phyloP scores from a whole-genome alignment of 495 filamentous ascomycete species.

The Cercophora samala region DNA sequence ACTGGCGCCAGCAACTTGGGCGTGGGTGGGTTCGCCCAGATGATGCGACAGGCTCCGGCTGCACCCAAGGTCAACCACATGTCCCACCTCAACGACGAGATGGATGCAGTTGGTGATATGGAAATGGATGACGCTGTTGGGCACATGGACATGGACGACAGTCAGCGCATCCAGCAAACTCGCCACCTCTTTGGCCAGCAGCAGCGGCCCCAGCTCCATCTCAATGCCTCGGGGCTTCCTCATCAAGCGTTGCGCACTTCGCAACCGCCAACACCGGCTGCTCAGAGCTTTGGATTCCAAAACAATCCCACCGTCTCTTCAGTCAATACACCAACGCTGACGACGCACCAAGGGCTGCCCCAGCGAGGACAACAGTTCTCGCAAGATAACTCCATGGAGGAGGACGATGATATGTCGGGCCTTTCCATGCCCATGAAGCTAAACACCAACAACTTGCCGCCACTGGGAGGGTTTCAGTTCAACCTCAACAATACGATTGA shows the following conservation, averaged over 20 bases:
- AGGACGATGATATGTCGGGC: constrained; percentile 51
- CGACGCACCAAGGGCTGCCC: constrained; percentile 51
- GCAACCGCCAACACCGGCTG: constrained; percentile 80
- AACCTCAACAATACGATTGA: constrained; percentile 65
- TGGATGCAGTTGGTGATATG: constrained; percentile 91
- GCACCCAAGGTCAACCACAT: constrained; percentile 31
- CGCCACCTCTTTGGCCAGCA: constrained; percentile 68
- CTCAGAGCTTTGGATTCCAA: constrained; percentile 68
- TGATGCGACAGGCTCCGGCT: constrained; percentile 46
- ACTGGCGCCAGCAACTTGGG: constrained; percentile 25
- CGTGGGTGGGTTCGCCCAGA: constrained; percentile 42
- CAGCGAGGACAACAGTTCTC: constrained; percentile 50
- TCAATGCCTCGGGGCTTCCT: constrained; percentile 60
- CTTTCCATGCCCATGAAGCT: constrained; percentile 58
- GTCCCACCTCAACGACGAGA: constrained; percentile 58
- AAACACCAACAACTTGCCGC: constrained; percentile 52
- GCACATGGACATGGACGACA: constrained; percentile 57
- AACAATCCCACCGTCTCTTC: constrained; percentile 98
- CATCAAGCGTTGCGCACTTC: constrained; percentile 82
- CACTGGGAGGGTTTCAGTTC: constrained; percentile 34
- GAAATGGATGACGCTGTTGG: constrained; percentile 86
- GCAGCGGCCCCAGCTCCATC: constrained; percentile 67
- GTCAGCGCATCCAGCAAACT: constrained; percentile 57
- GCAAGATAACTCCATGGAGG: constrained; percentile 41
- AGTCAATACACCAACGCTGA: constrained; percentile 89